phyloP scores from a whole-genome alignment of 345 rosid genomes.

The Moricandia moricandioides region DNA sequence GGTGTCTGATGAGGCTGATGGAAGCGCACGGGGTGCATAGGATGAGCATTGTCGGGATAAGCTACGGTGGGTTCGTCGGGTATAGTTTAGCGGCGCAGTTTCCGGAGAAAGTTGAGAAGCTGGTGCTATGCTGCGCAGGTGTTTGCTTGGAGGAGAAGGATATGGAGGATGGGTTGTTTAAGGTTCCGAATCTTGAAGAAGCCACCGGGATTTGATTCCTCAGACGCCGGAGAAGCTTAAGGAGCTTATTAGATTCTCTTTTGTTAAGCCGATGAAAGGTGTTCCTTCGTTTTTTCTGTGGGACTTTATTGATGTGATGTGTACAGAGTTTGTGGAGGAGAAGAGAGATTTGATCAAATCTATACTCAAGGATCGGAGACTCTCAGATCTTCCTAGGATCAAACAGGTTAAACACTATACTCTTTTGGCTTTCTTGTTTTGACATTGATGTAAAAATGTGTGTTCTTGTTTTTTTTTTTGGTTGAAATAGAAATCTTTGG shows the following conservation, averaged over 20 bases:
- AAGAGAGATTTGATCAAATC: slow-evolving; percentile 61
- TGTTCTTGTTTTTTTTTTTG: neutral
- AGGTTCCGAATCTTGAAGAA: slow-evolving; percentile 58
- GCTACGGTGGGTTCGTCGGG: slow-evolving; percentile 81
- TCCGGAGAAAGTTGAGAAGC: slow-evolving; percentile 51
- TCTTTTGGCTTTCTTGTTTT: neutral
- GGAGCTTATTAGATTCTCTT: slow-evolving; percentile 57
- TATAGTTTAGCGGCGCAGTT: slow-evolving; percentile 65
- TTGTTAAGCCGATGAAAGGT: slow-evolving; percentile 48
- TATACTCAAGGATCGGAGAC: slow-evolving; percentile 51
- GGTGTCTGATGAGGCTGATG: slow-evolving; percentile 54
- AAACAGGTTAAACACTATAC: slow-evolving; percentile 46
- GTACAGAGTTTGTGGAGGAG: slow-evolving; percentile 63
- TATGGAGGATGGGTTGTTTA: slow-evolving; percentile 58
- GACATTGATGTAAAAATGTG: neutral
- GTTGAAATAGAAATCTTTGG: slow-evolving; percentile 40
- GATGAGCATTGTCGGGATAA: slow-evolving; percentile 65
- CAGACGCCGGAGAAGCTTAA: slow-evolving; percentile 64
- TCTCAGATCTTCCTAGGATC: slow-evolving; percentile 59
- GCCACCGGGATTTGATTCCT: slow-evolving; percentile 63
- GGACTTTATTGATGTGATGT: slow-evolving; percentile 73
- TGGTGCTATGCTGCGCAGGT: slow-evolving; percentile 71
- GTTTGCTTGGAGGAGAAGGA: slow-evolving; percentile 79
- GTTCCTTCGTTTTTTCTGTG: slow-evolving; percentile 56
- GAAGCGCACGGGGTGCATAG: slow-evolving; percentile 47